A percentile compares a stretch with the other conserved stretches of the same genome.
Evolutionary conservation across 176 grass and related monocot species (phyloP).

Genomic region (Juncus effusus): DNA sequence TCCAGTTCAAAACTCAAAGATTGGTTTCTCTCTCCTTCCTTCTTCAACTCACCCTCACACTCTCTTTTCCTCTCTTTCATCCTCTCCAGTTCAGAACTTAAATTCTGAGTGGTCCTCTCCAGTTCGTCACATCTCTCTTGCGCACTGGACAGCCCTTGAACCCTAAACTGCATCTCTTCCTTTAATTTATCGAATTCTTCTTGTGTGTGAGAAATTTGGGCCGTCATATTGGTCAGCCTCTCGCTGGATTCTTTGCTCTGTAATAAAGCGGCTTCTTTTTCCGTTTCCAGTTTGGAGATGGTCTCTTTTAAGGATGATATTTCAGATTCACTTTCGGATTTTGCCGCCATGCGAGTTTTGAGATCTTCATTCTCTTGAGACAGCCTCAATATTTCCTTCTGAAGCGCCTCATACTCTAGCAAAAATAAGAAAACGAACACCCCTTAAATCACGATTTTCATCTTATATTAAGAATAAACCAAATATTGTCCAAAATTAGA

Average conservation of each 20-base stretch:
- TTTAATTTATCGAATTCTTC: constrained; percentile 76
- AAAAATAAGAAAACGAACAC: background rate
- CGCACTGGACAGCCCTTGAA: constrained; percentile 42
- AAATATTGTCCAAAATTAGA: too few species aligned
- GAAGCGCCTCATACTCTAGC: constrained; percentile 50
- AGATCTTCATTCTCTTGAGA: constrained; percentile 84
- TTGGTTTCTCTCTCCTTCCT: constrained; percentile 12
- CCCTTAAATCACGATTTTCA: background rate
- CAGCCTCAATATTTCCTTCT: constrained; percentile 75
- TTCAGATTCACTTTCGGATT: constrained; percentile 42
- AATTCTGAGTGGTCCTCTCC: constrained; percentile 5
- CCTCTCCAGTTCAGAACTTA: constrained; percentile 20
- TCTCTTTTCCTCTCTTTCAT: constrained; percentile 7
- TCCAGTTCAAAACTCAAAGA: constrained; percentile 22
- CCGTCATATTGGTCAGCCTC: constrained; percentile 48
- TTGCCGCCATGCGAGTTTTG: constrained; percentile 44
- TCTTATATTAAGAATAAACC: too few species aligned
- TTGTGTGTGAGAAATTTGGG: constrained; percentile 64
- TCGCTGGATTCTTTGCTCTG: constrained; percentile 57
- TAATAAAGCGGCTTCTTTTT: constrained; percentile 55
- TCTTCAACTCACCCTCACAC: constrained; percentile 3
- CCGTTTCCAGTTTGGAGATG: constrained; percentile 48
- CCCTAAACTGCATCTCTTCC: constrained; percentile 57
- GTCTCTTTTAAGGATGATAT: constrained; percentile 46
- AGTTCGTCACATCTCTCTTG: constrained; percentile 32